A percentile compares a stretch with the other conserved stretches of the same genome.
phyloP scores from a whole-genome alignment of 2,329 filamentous ascomycete species.

The Ophiostoma pallidulum region DNA sequence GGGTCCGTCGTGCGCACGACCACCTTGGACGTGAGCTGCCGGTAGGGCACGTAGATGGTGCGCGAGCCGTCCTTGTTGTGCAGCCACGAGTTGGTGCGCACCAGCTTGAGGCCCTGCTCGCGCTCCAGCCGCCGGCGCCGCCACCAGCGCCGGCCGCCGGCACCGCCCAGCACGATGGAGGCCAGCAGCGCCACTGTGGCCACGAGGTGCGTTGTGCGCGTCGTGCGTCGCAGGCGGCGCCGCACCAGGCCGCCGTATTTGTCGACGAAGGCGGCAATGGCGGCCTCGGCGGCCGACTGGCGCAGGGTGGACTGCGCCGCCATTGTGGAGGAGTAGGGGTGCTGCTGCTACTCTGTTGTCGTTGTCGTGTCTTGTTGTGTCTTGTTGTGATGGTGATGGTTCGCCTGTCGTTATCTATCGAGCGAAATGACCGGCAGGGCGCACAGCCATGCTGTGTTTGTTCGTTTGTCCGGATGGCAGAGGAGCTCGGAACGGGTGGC shows the following conservation, averaged over 20 bases:
- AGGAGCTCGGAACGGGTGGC: too few species aligned
- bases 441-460: too few species aligned
- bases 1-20: conserved; percentile 83
- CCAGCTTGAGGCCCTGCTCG: conserved; percentile 70
- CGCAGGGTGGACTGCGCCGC: conserved; percentile 79
- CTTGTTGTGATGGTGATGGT: background rate
- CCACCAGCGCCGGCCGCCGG: conserved; percentile 73
- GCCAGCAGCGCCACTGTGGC: conserved; percentile 66
- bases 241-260: conserved; percentile 47
- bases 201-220: conserved; percentile 62
- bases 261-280: conserved; percentile 53
- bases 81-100: conserved; percentile 86
- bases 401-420: background rate
- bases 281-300: conserved; percentile 54
- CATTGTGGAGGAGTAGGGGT: conserved; percentile 43
- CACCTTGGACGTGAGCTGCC: conserved; percentile 79
- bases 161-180: conserved; percentile 69
- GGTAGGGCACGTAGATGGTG: conserved; percentile 91
- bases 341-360: background rate
- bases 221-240: conserved; percentile 51
- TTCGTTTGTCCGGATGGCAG: too few species aligned
- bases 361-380: background rate
- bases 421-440: too few species aligned
- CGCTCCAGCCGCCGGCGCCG: conserved; percentile 63
- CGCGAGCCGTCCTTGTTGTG: conserved; percentile 90